A percentile compares a stretch with the other conserved stretches of the same genome.
These are phyloP conservation scores for Leishmania guyanensis DNA, from an alignment of 208 protist genomes.

Conservation along the genomic window DNA sequence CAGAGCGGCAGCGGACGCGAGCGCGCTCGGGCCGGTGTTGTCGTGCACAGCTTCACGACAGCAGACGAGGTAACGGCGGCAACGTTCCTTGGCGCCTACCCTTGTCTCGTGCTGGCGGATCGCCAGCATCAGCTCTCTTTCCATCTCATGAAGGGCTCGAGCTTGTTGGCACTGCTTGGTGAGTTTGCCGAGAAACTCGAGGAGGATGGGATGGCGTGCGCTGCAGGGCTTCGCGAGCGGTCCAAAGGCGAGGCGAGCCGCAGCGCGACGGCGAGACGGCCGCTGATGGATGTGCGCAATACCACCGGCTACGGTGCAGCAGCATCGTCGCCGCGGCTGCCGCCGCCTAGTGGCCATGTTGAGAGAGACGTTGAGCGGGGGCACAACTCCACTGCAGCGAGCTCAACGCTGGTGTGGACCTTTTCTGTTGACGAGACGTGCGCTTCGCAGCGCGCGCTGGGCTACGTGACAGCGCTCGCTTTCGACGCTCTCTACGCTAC, in stretches of 20 bases:
- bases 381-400: background rate
- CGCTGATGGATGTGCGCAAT: background rate
- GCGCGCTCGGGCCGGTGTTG: slow-evolving; percentile 23
- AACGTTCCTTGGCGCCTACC: slow-evolving; percentile 73
- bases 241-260: background rate
- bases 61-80: slow-evolving; percentile 61
- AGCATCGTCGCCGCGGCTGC: background rate
- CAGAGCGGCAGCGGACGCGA: slow-evolving; percentile 8
- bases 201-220: slow-evolving; percentile 24
- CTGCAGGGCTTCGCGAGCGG: background rate
- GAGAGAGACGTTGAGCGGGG: background rate
- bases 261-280: too few relatives aligned
- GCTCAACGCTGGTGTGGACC: slow-evolving; percentile 33
- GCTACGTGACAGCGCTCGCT: slow-evolving; percentile 46
- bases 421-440: slow-evolving; percentile 25
- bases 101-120: slow-evolving; percentile 73
- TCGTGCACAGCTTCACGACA: slow-evolving; percentile 62
- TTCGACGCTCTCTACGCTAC: slow-evolving; percentile 65
- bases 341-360: background rate
- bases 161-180: slow-evolving; percentile 55
- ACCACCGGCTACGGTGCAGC: background rate
- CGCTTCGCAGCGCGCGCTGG: slow-evolving; percentile 32
- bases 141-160: slow-evolving; percentile 60
- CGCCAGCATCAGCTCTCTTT: slow-evolving; percentile 52
- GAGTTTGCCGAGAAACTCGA: slow-evolving; percentile 54